phyloP scores from a whole-genome alignment of 176 grass and related monocot genomes.

The Hyparrhenia diplandra region DNA sequence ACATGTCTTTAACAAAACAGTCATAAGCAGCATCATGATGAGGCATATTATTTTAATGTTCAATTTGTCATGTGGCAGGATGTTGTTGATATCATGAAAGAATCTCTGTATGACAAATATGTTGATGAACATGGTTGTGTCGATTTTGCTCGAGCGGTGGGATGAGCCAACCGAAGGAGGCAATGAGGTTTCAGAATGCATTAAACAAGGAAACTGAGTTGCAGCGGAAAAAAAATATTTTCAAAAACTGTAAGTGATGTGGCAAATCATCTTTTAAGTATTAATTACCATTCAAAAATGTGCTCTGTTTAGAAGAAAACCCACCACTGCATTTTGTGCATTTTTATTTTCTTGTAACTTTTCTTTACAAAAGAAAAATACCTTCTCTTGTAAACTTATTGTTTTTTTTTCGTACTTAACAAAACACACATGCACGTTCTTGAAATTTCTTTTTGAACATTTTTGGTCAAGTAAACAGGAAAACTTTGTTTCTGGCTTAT shows the following conservation, averaged over 20 bases:
- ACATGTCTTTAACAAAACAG: not conserved
- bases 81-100: constrained; percentile 70
- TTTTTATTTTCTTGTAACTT: not conserved
- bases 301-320: too few relatives aligned
- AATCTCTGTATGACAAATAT: constrained; percentile 85
- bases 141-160: constrained; percentile 63
- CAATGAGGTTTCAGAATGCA: constrained; percentile 48
- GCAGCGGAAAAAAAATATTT: constrained; percentile 66
- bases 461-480: not conserved
- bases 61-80: constrained; percentile 49
- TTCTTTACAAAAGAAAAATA: not conserved
- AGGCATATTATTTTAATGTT: not conserved
- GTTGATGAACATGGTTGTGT: constrained; percentile 70
- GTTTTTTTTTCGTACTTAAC: not conserved
- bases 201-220: constrained; percentile 71
- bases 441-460: not conserved
- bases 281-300: too few relatives aligned
- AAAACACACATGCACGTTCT: not conserved
- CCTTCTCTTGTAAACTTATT: not conserved
- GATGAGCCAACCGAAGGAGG: constrained; percentile 72
- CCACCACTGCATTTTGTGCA: too few relatives aligned
- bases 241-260: constrained; percentile 48
- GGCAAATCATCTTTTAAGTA: too few relatives aligned
- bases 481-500: not conserved
- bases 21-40: not conserved